Conservation (phyloP, 352 stramenopile species). For the Phytophthora capsici region DNA sequence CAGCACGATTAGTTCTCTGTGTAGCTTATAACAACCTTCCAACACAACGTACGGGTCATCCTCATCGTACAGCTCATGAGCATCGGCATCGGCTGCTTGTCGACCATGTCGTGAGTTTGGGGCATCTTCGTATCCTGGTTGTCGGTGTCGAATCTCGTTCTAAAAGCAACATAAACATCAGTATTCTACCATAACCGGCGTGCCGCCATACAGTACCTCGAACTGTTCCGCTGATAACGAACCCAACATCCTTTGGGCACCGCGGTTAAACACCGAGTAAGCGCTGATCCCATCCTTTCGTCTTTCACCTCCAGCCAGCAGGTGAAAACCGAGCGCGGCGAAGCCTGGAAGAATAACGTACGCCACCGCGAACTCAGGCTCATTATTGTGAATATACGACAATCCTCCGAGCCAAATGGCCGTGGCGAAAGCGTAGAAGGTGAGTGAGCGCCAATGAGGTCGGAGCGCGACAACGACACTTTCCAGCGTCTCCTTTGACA, state of each 20-base stretch:
- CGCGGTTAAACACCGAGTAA: constrained; percentile 86
- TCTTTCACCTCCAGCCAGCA: constrained; percentile 35
- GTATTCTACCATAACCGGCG: neutral
- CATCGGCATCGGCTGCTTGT: constrained; percentile 12
- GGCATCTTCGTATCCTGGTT: constrained; percentile 34
- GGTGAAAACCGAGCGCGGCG: constrained; percentile 41
- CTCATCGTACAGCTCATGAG: constrained; percentile 41
- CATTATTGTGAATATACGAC: constrained; percentile 52
- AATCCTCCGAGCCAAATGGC: constrained; percentile 55
- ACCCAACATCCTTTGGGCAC: constrained; percentile 71
- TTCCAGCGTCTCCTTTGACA: constrained; percentile 43
- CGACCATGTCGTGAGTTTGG: constrained; percentile 4
- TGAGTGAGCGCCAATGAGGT: constrained; percentile 33
- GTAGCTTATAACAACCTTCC: neutral
- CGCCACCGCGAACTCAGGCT: constrained; percentile 59
- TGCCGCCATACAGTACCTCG: constrained; percentile 46
- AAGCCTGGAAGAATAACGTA: constrained; percentile 76
- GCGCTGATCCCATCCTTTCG: constrained; percentile 55
- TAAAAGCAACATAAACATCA: constrained; percentile 29
- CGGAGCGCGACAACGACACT: constrained; percentile 21
- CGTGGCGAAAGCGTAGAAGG: constrained; percentile 19
- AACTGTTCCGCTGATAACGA: constrained; percentile 86
- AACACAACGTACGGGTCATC: constrained; percentile 53
- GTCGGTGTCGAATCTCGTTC: constrained; percentile 81
- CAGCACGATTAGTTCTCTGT: constrained; percentile 7